Percentiles rank a stretch among this genome's conserved stretches.
Conservation (phyloP, 257 asterid species). For the Solanum phureja region DNA sequence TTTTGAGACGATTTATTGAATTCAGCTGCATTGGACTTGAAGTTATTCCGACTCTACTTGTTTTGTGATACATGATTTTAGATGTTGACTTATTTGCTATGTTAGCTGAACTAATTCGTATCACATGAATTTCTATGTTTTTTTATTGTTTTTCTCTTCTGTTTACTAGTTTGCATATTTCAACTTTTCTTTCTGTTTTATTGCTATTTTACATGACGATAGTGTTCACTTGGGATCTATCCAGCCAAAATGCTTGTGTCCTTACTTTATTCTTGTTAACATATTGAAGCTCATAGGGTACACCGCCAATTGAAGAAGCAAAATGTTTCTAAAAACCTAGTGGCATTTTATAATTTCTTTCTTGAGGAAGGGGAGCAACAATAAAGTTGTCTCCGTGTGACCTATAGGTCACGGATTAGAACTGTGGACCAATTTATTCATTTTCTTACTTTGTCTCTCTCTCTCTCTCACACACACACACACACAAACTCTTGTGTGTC, state of each 20-base stretch:
- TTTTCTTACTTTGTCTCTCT: neutral
- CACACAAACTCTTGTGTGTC: neutral
- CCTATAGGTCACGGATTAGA: neutral
- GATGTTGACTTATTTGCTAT: neutral
- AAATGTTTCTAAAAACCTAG: neutral
- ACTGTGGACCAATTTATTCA: neutral
- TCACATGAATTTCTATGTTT: neutral
- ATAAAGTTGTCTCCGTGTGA: neutral
- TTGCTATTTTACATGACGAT: neutral
- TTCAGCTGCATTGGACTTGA: neutral
- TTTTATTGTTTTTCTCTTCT: neutral
- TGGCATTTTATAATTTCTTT: neutral
- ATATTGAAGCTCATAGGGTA: neutral
- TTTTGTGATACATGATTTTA: neutral
- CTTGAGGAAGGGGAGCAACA: neutral
- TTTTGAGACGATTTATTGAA: neutral
- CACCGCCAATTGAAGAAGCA: neutral
- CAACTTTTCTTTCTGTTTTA: neutral
- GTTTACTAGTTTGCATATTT: neutral
- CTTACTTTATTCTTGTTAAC: neutral
- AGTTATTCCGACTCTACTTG: neutral
- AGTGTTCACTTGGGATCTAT: neutral
- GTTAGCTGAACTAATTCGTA: neutral
- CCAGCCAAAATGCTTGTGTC: neutral
- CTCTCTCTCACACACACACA: neutral